Evolutionary conservation across 164 flowering plant genomes (phyloP).

Genomic region (Litsea cubeba): DNA sequence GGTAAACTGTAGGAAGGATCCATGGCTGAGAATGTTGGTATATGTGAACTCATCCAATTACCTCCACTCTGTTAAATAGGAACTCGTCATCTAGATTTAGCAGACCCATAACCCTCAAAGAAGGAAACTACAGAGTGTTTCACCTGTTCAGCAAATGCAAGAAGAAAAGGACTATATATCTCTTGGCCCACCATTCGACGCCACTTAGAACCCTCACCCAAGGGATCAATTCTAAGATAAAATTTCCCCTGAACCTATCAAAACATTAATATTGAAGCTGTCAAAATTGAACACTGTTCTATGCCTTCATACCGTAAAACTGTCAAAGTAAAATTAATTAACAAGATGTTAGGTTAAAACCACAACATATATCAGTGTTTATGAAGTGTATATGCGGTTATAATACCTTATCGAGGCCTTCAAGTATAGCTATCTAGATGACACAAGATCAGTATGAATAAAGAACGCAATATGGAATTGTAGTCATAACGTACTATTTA

Average conservation of each 20-base stretch:
- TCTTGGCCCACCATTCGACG: constrained; percentile 87
- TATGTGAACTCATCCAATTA: constrained; percentile 46
- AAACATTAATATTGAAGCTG: not conserved
- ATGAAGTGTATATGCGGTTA: too few relatives aligned
- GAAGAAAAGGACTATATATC: constrained; percentile 82
- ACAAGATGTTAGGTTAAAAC: not conserved
- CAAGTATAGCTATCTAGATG: not conserved
- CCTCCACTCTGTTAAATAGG: constrained; percentile 52
- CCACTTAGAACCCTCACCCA: constrained; percentile 94
- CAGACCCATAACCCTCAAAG: not conserved
- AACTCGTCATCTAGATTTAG: constrained; percentile 7
- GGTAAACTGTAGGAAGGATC: constrained; percentile 74
- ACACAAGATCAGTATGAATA: too few relatives aligned
- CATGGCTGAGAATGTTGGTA: constrained; percentile 52
- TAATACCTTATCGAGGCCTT: too few relatives aligned
- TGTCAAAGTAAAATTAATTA: not conserved
- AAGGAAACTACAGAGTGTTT: constrained; percentile 9
- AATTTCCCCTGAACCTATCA: constrained; percentile 78
- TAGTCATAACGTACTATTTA: too few relatives aligned
- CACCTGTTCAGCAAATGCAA: constrained; percentile 88
- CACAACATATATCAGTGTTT: not conserved
- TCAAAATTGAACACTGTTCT: not conserved
- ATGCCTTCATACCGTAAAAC: not conserved
- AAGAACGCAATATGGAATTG: too few relatives aligned
- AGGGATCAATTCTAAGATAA: constrained; percentile 69